Conservation (phyloP, 164 flowering plant species). For the Buxus sempervirens region DNA sequence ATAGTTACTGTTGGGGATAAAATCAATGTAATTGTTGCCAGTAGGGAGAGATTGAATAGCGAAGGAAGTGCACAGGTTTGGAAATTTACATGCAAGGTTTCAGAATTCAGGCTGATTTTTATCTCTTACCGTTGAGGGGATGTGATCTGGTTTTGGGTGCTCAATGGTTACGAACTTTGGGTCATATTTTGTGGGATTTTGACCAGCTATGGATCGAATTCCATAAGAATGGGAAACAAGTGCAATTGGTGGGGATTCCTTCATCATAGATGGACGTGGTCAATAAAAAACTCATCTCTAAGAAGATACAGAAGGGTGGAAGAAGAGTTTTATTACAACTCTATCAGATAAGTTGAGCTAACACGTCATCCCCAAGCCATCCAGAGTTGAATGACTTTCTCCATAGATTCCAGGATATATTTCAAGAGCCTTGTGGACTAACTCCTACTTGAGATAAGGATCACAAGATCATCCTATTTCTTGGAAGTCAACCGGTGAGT, state of each 20-base stretch:
- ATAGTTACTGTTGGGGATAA: background rate
- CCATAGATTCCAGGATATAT: too few species aligned
- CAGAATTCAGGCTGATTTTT: background rate
- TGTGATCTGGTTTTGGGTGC: conserved; percentile 1
- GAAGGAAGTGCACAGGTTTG: background rate
- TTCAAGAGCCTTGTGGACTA: too few species aligned
- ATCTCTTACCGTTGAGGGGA: background rate
- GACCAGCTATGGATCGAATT: background rate
- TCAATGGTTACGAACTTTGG: background rate
- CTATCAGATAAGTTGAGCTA: too few species aligned
- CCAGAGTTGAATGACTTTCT: too few species aligned
- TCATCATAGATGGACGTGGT: background rate
- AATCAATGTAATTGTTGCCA: background rate
- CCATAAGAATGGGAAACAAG: background rate
- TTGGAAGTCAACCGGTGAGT: background rate
- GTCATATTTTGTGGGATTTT: background rate
- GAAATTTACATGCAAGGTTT: background rate
- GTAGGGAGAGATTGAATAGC: background rate
- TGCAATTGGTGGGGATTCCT: background rate
- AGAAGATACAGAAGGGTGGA: too few species aligned
- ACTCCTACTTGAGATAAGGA: too few species aligned
- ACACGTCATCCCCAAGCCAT: too few species aligned
- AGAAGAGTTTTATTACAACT: too few species aligned
- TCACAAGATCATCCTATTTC: background rate
- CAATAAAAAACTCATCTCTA: background rate